A percentile compares a stretch with the other conserved stretches of the same genome.
These are phyloP conservation scores for Fraxinus pennsylvanica DNA, from an alignment of 257 asterid species.

Conservation along the genomic window DNA sequence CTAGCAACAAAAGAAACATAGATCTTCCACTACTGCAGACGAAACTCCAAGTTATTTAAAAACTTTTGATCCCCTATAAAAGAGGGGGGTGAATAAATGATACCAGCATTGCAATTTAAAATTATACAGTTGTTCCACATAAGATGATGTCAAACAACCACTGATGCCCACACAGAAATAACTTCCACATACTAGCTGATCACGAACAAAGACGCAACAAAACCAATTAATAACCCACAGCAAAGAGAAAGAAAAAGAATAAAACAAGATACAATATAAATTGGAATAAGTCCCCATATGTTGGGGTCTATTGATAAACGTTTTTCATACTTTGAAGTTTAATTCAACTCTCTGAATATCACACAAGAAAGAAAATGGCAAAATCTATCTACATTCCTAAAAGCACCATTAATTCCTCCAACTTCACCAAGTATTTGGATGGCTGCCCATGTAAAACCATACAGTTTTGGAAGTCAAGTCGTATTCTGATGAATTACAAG, in stretches of 20 bases:
- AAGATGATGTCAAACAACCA: slow-evolving; percentile 9
- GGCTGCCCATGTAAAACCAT: background rate
- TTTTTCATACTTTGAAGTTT: background rate
- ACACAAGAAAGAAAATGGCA: background rate
- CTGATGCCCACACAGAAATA: slow-evolving; percentile 1
- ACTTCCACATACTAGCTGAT: background rate
- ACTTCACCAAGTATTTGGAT: background rate
- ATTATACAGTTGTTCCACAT: background rate
- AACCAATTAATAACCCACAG: background rate
- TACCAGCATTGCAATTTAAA: background rate
- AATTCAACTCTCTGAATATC: background rate
- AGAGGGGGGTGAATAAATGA: background rate
- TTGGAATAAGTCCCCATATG: background rate
- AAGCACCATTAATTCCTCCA: background rate
- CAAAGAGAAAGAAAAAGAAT: background rate
- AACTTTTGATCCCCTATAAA: background rate
- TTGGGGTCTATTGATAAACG: background rate
- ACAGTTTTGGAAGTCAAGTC: background rate
- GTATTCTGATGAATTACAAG: background rate
- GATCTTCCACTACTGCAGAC: slow-evolving; percentile 2
- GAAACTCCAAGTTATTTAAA: slow-evolving; percentile 1
- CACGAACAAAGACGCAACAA: background rate
- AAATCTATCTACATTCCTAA: background rate
- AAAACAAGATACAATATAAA: background rate
- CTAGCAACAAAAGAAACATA: background rate